A percentile compares a stretch with the other conserved stretches of the same genome.
Evolutionary conservation across 352 stramenopile species (phyloP).

Genomic region (Pythium insidiosum): DNA sequence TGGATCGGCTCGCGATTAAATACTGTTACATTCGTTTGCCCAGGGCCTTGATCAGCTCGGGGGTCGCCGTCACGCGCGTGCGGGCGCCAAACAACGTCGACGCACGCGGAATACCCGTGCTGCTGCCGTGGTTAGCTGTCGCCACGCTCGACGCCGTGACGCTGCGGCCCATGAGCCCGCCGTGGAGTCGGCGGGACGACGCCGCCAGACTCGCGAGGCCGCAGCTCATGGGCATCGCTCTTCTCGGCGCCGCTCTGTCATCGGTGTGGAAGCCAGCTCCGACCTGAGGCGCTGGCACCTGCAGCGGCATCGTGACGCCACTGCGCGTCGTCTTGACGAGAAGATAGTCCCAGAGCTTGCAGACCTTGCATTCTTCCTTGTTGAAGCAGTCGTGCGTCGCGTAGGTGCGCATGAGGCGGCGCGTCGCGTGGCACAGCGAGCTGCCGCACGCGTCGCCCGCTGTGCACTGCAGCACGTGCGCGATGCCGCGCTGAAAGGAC

Average conservation of each 20-base stretch:
- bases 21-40: constrained; percentile 20
- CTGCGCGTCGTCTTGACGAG: constrained; percentile 17
- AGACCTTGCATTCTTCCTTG: constrained; percentile 49
- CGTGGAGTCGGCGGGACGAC: too few relatives aligned
- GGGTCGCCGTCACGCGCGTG: constrained; percentile 10
- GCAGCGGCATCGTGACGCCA: background rate
- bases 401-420: constrained; percentile 56
- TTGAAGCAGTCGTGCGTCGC: constrained; percentile 47
- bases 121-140: too few relatives aligned
- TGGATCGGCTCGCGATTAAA: background rate
- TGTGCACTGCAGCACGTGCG: constrained; percentile 50
- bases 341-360: constrained; percentile 66
- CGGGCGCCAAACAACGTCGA: too few relatives aligned
- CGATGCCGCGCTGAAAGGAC: constrained; percentile 56
- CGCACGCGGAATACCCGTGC: too few relatives aligned
- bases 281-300: background rate
- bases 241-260: too few relatives aligned
- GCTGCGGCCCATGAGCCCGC: too few relatives aligned
- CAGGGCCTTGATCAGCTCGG: constrained; percentile 13
- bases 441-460: constrained; percentile 44
- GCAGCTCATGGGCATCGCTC: constrained; percentile 6
- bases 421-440: constrained; percentile 67
- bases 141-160: too few relatives aligned
- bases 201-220: constrained; percentile 1
- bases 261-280: background rate